Conservation (phyloP, 208 protist species). For the Trypanosoma platydactyli region DNA sequence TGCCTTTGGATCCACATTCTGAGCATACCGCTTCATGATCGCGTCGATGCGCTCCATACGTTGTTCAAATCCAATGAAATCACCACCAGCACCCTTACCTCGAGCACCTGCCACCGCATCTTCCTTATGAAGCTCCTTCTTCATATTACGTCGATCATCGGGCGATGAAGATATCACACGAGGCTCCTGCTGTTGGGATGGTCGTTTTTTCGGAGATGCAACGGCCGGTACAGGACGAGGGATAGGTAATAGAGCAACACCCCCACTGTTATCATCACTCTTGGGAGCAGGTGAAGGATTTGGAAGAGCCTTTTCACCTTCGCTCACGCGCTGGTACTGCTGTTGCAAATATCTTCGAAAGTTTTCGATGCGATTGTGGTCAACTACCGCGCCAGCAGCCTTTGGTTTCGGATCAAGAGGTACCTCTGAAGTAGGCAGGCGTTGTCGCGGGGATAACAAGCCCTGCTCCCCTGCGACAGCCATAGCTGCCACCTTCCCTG, state of each 20-base stretch:
- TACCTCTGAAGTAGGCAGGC: slow-evolving; percentile 1
- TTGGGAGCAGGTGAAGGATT: neutral
- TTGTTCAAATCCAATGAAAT: slow-evolving; percentile 32
- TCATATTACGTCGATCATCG: neutral
- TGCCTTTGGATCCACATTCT: slow-evolving; percentile 62
- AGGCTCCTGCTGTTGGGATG: neutral
- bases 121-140: neutral
- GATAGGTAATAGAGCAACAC: neutral
- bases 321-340: slow-evolving; percentile 11
- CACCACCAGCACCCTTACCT: neutral
- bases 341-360: slow-evolving; percentile 19
- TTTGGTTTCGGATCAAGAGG: slow-evolving; percentile 24
- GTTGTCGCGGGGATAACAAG: neutral
- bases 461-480: slow-evolving; percentile 50
- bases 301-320: neutral
- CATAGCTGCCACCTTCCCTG: slow-evolving; percentile 77
- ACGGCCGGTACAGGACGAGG: neutral
- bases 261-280: neutral
- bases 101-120: neutral
- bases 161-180: neutral
- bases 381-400: slow-evolving; percentile 3
- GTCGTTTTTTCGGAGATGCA: neutral
- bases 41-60: slow-evolving; percentile 80
- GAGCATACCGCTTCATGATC: slow-evolving; percentile 78
- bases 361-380: slow-evolving; percentile 27